phyloP scores from a whole-genome alignment of 306 rosid species.

The Trifolium repens region DNA sequence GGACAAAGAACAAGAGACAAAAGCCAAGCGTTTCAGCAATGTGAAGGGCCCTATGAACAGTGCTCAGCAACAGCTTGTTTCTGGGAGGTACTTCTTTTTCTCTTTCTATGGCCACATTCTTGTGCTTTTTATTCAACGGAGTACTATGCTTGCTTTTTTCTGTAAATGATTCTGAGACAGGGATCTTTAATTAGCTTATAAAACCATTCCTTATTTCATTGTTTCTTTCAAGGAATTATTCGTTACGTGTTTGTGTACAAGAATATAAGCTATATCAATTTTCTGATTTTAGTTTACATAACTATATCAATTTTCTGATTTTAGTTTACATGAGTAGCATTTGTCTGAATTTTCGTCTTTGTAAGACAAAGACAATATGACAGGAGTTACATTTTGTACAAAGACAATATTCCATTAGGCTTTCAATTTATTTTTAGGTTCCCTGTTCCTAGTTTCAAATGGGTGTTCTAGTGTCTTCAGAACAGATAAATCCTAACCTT shows the following conservation, averaged over 20 bases:
- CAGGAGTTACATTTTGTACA: constrained; percentile 2
- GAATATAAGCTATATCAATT: neutral
- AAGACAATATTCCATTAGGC: constrained; percentile 1
- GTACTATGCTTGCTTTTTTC: constrained; percentile 24
- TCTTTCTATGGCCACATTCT: constrained; percentile 21
- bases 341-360: constrained; percentile 2
- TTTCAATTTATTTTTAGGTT: neutral
- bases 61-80: constrained; percentile 79
- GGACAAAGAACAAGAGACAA: constrained; percentile 89
- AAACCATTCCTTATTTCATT: constrained; percentile 20
- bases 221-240: constrained; percentile 19
- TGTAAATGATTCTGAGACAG: constrained; percentile 6
- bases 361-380: neutral
- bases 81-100: constrained; percentile 75
- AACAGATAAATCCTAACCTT: constrained; percentile 9
- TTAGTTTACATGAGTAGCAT: constrained; percentile 11
- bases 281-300: neutral
- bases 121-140: constrained; percentile 24
- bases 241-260: neutral
- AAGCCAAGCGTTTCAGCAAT: constrained; percentile 81
- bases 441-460: neutral
- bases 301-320: constrained; percentile 5
- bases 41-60: constrained; percentile 73
- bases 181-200: constrained; percentile 20
- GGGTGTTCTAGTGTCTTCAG: constrained; percentile 9